These are phyloP conservation scores for Ceratobasidium sp. DNA, from an alignment of 1,284 basidiomycete genomes.

Conservation along the genomic window DNA sequence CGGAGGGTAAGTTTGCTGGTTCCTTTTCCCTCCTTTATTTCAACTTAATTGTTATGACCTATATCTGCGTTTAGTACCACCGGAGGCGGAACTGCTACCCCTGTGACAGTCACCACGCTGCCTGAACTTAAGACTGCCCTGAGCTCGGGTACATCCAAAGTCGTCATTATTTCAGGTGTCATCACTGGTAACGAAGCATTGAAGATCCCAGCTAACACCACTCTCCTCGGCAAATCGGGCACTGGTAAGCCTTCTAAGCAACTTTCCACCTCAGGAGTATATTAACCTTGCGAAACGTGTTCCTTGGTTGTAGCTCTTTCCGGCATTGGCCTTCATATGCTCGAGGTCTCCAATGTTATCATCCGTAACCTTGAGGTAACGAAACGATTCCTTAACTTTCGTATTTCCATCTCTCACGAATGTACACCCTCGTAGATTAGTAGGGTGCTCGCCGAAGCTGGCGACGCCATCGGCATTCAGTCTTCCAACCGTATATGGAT, in stretches of 20 bases:
- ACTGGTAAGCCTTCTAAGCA: neutral
- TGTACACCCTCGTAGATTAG: neutral
- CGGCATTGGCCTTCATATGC: slow-evolving; percentile 33
- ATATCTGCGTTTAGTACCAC: slow-evolving; percentile 19
- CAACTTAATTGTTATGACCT: too few relatives aligned
- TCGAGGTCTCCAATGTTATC: slow-evolving; percentile 17
- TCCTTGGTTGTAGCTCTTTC: neutral
- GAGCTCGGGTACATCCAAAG: slow-evolving; percentile 62
- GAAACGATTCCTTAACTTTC: too few relatives aligned
- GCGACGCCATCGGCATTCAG: slow-evolving; percentile 44
- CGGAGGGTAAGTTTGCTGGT: slow-evolving; percentile 10
- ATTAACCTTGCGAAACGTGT: too few relatives aligned
- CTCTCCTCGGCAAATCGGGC: slow-evolving; percentile 3
- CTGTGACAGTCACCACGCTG: slow-evolving; percentile 61
- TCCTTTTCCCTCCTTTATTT: neutral
- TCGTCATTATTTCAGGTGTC: slow-evolving; percentile 60
- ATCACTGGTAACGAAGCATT: slow-evolving; percentile 25
- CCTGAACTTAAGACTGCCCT: slow-evolving; percentile 63
- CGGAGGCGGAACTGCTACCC: slow-evolving; percentile 27
- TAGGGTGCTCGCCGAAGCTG: slow-evolving; percentile 40
- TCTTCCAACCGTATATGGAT: slow-evolving; percentile 42
- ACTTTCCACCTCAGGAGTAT: too few relatives aligned
- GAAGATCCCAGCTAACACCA: neutral
- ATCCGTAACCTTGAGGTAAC: neutral
- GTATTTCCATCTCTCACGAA: neutral